Evolutionary conservation across 768 basidiomycete species (phyloP), one percentile per base, ranked within the genome.

Genomic region (Cystobasidium onofrii): DNA sequence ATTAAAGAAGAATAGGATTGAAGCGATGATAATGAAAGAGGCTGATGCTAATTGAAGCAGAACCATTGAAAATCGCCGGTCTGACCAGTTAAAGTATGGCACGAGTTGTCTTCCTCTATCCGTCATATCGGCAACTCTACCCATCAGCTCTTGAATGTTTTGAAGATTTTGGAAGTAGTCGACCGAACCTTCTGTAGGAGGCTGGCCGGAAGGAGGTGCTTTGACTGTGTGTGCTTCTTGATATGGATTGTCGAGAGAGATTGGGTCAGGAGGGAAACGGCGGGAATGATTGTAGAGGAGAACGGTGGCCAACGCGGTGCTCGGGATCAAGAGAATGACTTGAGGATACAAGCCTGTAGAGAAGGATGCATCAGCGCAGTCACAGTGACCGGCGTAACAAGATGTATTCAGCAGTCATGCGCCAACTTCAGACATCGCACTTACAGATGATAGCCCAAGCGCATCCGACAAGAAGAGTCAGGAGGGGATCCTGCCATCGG

Each of bases 121-220:
- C 0, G 76, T 73, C 18, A 76, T 52, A 71, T 76, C 75, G 15
- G 77, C 71, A 25, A 77, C 64, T 15, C 76, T 70, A 2, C 78
- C 78, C 78, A 79, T 79, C 64, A 77, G 74, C 73, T 75, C 77
- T 43, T 79, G 78, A 52, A 79, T 79, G 75, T 76, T 76, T 73
- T 77, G 77, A 76, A 76, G 71, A 17, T 31, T 31, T 31, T 17
- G 10, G 0, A 73, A 31, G 29, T 75, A 73, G 43, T 44, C 75
- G 25, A 64, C 72, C n/a, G 72, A 73, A 6, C 72, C 72, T 60
- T 73, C 73, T 46, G 74, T 62, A 64, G 61, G 63, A 33, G 69
- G 73, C 27, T 73, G 62, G 20, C 29, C 57, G 41, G 29, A 65
- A 2, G 65, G 34, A 23, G 34, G 46, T 27, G 57, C 36, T 54